These are phyloP conservation scores for Xylariaceae sp. DNA, from an alignment of 2,329 filamentous ascomycete genomes.

Conservation along the genomic window DNA sequence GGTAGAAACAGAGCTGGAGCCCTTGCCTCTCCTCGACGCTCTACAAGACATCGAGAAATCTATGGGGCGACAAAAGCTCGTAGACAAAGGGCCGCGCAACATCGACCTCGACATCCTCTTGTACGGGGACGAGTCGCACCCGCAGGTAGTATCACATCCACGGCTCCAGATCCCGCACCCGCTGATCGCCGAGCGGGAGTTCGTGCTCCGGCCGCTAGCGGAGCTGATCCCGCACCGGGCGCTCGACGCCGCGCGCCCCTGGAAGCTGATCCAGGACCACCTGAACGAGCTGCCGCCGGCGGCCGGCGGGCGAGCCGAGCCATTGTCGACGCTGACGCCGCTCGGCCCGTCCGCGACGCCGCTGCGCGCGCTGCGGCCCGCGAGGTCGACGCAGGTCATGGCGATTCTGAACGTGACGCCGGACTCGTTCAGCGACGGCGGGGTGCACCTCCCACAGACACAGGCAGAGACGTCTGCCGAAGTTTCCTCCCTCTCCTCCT, in stretches of 20 bases:
- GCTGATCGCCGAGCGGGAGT: slow-evolving; percentile 87
- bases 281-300: slow-evolving; percentile 62
- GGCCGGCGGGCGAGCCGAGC: slow-evolving; percentile 38
- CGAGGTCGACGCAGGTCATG: slow-evolving; percentile 80
- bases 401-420: slow-evolving; percentile 93
- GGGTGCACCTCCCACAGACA: slow-evolving; percentile 55
- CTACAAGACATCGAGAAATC: slow-evolving; percentile 83
- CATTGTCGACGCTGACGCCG: slow-evolving; percentile 65
- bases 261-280: slow-evolving; percentile 66
- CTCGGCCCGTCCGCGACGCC: slow-evolving; percentile 55
- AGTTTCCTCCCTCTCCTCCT: not conserved
- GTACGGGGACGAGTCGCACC: slow-evolving; percentile 66
- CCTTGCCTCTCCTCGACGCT: slow-evolving; percentile 76
- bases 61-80: slow-evolving; percentile 79
- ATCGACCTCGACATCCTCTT: slow-evolving; percentile 94
- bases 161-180: slow-evolving; percentile 85
- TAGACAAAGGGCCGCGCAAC: slow-evolving; percentile 93
- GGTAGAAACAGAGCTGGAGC: slow-evolving; percentile 80
- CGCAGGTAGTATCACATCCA: slow-evolving; percentile 62
- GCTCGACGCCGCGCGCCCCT: slow-evolving; percentile 59
- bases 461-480: not conserved
- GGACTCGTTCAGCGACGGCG: slow-evolving; percentile 96
- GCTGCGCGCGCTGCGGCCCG: slow-evolving; percentile 63
- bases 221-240: slow-evolving; percentile 68
- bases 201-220: slow-evolving; percentile 85